Evolutionary conservation across 352 stramenopile species (phyloP), one percentile per base, ranked within the genome.

Genomic region (Phytopythium sindhum): DNA sequence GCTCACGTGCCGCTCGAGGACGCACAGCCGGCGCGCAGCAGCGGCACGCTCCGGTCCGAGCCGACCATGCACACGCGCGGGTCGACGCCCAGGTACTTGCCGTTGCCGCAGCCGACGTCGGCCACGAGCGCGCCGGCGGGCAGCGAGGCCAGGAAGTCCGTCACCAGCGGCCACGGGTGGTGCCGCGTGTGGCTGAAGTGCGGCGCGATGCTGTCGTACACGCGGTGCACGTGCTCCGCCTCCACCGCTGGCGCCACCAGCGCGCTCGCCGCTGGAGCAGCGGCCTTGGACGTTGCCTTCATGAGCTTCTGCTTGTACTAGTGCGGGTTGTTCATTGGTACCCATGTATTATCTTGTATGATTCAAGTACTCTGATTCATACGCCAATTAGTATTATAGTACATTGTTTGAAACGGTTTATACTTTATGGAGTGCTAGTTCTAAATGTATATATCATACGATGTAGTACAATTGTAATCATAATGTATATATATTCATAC

Each of bases 171-270:
- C 86, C 86, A 93, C 62, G 83, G 84, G 44, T 87, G 74, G 56
- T 95, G 86, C 33, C 86, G 77, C n/a, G 84, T 93, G 63, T 91
- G 86, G 63, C 78, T 93, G 59, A 93, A 93, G 66, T 95, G 86
- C 51, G 80, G 77, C 42, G 86, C 86, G 61, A 95, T 95, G 61
- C 77, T 76, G 69, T 93, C 84, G 74, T 93, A 95, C 21, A 95
- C 84, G 26, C 89, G 88, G 65, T 93, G 86, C 50, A 95, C 84
- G 58, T 95, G 83, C 68, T 95, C 78, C 15, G 68, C 68, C 70
- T 95, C 86, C 17, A 95, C 67, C 33, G 72, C 65, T n/a, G 79
- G 78, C 12, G 86, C 77, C 24, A 61, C 57, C 50, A 91, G 69
- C 31, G 31, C 33, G 33, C 14, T 39, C 33, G 10, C 33, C 33